phyloP scores from a whole-genome alignment of 805 yeast species.

The Pichia sporocuriosa region DNA sequence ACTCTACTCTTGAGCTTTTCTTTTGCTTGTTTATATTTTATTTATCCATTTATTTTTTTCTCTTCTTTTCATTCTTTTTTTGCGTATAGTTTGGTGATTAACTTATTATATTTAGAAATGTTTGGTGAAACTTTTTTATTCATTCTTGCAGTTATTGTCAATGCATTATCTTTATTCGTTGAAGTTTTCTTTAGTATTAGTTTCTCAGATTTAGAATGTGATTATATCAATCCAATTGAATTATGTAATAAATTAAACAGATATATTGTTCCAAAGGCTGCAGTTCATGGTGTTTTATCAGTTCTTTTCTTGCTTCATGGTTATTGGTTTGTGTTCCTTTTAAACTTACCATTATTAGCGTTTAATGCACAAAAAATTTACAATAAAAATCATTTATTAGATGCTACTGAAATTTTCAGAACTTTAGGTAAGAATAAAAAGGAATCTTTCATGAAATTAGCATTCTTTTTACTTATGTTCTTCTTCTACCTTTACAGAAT shows the following conservation, averaged over 20 bases:
- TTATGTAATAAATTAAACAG: slow-evolving; percentile 88
- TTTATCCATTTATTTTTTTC: too few species aligned
- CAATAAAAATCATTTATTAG: slow-evolving; percentile 77
- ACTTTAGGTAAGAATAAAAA: slow-evolving; percentile 88
- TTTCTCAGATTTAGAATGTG: slow-evolving; percentile 92
- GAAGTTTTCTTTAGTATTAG: slow-evolving; percentile 94
- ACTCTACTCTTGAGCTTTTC: too few species aligned
- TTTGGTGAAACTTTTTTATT: slow-evolving; percentile 43
- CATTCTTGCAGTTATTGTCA: slow-evolving; percentile 71
- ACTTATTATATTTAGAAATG: too few species aligned
- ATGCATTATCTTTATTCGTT: slow-evolving; percentile 80
- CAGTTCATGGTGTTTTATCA: slow-evolving; percentile 66
- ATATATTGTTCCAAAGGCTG: slow-evolving; percentile 86
- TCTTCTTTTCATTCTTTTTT: too few species aligned
- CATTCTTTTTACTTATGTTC: slow-evolving; percentile 85
- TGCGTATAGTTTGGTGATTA: too few species aligned
- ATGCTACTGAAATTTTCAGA: slow-evolving; percentile 96
- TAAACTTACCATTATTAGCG: slow-evolving; percentile 78
- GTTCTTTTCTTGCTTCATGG: slow-evolving; percentile 74
- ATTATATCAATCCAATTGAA: slow-evolving; percentile 95
- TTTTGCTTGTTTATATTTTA: too few species aligned
- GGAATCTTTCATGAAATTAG: slow-evolving; percentile 84
- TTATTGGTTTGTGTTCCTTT: slow-evolving; percentile 81
- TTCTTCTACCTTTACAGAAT: slow-evolving; percentile 93
- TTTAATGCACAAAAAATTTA: slow-evolving; percentile 76